phyloP scores from a whole-genome alignment of 768 basidiomycete genomes.

The Tulasnella sp. region DNA sequence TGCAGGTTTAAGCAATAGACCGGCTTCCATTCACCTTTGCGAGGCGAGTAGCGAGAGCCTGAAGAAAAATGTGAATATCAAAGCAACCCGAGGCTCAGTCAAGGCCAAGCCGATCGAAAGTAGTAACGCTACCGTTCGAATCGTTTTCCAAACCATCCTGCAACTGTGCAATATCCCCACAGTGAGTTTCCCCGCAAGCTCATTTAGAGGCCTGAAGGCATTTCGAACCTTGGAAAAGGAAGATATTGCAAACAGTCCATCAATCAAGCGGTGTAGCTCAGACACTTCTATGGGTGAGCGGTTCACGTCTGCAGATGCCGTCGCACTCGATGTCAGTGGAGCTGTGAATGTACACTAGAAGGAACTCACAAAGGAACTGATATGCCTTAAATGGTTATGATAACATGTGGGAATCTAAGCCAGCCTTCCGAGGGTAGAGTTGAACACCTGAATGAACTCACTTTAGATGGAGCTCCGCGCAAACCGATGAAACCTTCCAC shows the following conservation, averaged over 20 bases:
- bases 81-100: background rate
- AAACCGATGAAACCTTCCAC: constrained; percentile 80
- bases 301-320: constrained; percentile 54
- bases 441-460: constrained; percentile 22
- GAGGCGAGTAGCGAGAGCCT: constrained; percentile 51
- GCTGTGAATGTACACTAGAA: background rate
- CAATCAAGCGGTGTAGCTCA: constrained; percentile 60
- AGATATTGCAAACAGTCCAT: constrained; percentile 51
- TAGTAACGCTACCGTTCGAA: background rate
- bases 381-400: constrained; percentile 40
- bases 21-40: constrained; percentile 65
- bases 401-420: background rate
- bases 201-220: background rate
- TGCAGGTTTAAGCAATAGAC: constrained; percentile 73
- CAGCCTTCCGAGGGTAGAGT: background rate
- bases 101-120: background rate
- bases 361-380: constrained; percentile 70
- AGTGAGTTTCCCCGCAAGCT: background rate
- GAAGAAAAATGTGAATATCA: constrained; percentile 27
- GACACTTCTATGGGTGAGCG: constrained; percentile 51
- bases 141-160: background rate
- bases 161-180: background rate
- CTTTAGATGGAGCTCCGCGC: constrained; percentile 63
- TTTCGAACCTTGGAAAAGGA: constrained; percentile 22
- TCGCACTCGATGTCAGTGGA: background rate